Percentiles rank a stretch among this genome's conserved stretches.
phyloP scores from a whole-genome alignment of 1,284 basidiomycete species.

The Malassezia obtusa region DNA sequence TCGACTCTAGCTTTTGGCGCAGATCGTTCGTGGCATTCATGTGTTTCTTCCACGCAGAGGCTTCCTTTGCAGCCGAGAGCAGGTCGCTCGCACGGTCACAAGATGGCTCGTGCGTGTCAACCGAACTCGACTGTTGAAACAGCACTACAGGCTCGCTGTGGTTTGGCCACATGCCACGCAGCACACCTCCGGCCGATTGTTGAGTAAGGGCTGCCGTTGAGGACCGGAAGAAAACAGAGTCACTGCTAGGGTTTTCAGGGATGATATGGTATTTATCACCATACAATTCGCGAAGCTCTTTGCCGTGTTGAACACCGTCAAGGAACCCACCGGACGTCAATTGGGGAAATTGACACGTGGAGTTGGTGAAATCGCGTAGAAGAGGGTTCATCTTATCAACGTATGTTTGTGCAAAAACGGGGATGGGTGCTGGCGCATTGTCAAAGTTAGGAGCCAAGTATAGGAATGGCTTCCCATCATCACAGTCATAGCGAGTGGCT shows the following conservation, averaged over 20 bases:
- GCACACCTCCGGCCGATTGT: constrained; percentile 5
- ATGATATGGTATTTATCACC: constrained; percentile 6
- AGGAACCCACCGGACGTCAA: constrained; percentile 8
- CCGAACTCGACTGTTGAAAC: background rate
- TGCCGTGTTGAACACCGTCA: constrained; percentile 12
- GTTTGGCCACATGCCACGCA: constrained; percentile 10
- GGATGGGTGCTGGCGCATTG: background rate
- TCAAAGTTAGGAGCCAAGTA: background rate
- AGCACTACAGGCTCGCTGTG: background rate
- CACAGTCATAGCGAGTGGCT: constrained; percentile 1
- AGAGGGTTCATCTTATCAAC: constrained; percentile 3
- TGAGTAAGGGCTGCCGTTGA: constrained; percentile 10
- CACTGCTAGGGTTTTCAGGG: background rate
- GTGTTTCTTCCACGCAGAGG: constrained; percentile 3
- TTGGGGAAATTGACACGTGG: constrained; percentile 14
- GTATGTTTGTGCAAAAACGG: constrained; percentile 7
- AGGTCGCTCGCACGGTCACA: constrained; percentile 4
- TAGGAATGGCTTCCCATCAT: background rate
- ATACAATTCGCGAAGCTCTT: constrained; percentile 8
- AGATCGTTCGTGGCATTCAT: constrained; percentile 1
- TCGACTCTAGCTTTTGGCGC: constrained; percentile 5
- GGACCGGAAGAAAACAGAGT: constrained; percentile 3
- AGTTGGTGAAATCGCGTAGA: constrained; percentile 2
- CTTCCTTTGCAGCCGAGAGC: background rate
- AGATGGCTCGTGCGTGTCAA: constrained; percentile 9